Percentiles rank a stretch among this genome's conserved stretches.
Evolutionary conservation across 2,329 filamentous ascomycete species (phyloP).

Genomic region (Hypocreales sp.): DNA sequence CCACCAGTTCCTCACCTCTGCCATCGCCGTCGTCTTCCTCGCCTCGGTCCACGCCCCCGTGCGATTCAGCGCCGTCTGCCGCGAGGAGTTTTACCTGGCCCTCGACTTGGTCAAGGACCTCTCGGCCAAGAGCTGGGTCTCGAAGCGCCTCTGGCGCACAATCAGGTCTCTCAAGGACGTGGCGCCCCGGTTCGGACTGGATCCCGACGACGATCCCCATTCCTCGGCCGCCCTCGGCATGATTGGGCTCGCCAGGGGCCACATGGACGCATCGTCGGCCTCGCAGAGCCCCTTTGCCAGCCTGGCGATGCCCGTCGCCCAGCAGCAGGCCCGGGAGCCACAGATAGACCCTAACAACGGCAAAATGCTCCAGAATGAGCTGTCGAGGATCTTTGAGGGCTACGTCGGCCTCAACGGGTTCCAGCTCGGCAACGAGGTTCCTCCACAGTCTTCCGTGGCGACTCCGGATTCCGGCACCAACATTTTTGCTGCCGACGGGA

Average conservation of each 20-base stretch:
- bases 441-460: too few species aligned
- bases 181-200: conserved; percentile 51
- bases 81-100: conserved; percentile 67
- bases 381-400: conserved; percentile 30
- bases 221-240: conserved; percentile 37
- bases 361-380: conserved; percentile 33
- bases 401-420: conserved; percentile 21
- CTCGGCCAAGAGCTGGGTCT: conserved; percentile 55
- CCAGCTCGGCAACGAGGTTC: conserved; percentile 12
- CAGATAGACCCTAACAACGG: conserved; percentile 29
- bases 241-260: conserved; percentile 33
- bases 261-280: conserved; percentile 11
- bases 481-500: too few species aligned
- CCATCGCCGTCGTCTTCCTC: conserved; percentile 61
- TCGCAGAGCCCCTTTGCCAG: conserved; percentile 13
- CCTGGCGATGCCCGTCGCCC: conserved; percentile 11
- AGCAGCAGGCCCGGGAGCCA: conserved; percentile 7
- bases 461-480: too few species aligned
- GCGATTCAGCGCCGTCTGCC: conserved; percentile 50
- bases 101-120: conserved; percentile 61
- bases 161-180: conserved; percentile 57
- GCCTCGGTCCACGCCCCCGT: conserved; percentile 62
- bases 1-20: conserved; percentile 64
- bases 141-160: conserved; percentile 58
- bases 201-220: conserved; percentile 30